A percentile compares a stretch with the other conserved stretches of the same genome.
phyloP scores from a whole-genome alignment of 2,329 filamentous ascomycete genomes.

The Corinectria fuckeliana region DNA sequence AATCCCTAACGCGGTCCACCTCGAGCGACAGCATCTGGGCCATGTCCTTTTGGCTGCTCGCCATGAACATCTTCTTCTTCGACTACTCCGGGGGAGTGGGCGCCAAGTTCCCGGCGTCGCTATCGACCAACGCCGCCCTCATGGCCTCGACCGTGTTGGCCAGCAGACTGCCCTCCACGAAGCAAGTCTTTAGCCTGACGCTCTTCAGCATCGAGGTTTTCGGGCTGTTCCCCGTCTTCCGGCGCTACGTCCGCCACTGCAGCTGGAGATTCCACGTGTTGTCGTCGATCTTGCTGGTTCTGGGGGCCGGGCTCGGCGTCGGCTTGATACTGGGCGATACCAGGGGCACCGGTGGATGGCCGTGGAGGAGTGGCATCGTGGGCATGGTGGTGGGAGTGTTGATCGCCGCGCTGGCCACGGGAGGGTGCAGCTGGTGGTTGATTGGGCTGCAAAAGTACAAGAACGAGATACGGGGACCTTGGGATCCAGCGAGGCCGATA shows the following conservation, averaged over 20 bases:
- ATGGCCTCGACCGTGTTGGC: constrained; percentile 97
- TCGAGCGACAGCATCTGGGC: constrained; percentile 97
- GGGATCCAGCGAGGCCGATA: constrained; percentile 92
- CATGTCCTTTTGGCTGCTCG: constrained; percentile 89
- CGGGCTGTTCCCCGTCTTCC: constrained; percentile 94
- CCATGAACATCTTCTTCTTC: constrained; percentile 97
- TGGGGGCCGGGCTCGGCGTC: constrained; percentile 80
- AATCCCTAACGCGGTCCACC: constrained; percentile 92
- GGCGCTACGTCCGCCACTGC: constrained; percentile 83
- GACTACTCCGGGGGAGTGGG: constrained; percentile 82
- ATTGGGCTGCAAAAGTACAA: constrained; percentile 98
- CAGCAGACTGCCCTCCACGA: constrained; percentile 85
- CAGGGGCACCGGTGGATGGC: constrained; percentile 48
- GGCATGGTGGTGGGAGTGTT: constrained; percentile 81
- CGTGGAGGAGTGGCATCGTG: constrained; percentile 65
- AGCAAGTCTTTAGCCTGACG: constrained; percentile 92
- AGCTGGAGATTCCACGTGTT: constrained; percentile 82
- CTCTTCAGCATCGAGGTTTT: constrained; percentile 98
- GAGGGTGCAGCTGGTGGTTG: constrained; percentile 96
- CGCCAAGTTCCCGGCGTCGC: constrained; percentile 70
- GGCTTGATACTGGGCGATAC: constrained; percentile 63
- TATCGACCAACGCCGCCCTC: constrained; percentile 93
- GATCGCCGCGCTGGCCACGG: constrained; percentile 80
- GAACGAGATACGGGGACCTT: constrained; percentile 97
- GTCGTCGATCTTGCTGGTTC: constrained; percentile 77